A percentile compares a stretch with the other conserved stretches of the same genome.
phyloP scores from a whole-genome alignment of 768 basidiomycete genomes.

The Boletus tylopilopsis region DNA sequence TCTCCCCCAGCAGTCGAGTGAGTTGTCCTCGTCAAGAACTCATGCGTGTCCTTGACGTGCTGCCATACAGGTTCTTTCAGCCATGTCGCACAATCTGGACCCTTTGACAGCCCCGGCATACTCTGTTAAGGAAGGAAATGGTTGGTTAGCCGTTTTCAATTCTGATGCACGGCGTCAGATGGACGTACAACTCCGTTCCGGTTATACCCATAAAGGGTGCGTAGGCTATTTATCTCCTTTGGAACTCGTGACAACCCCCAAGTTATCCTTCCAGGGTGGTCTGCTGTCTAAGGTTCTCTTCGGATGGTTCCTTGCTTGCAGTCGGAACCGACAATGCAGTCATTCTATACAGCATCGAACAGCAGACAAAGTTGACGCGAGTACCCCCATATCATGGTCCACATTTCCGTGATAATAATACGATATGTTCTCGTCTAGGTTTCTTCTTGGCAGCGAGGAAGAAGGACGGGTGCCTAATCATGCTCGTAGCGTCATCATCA shows the following conservation, averaged over 20 bases:
- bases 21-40: background rate
- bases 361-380: slow-evolving; percentile 28
- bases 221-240: slow-evolving; percentile 21
- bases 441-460: slow-evolving; percentile 26
- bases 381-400: background rate
- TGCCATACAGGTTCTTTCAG: background rate
- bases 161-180: slow-evolving; percentile 44
- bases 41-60: slow-evolving; percentile 4
- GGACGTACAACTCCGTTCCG: slow-evolving; percentile 60
- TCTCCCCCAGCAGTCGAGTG: slow-evolving; percentile 1
- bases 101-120: slow-evolving; percentile 26
- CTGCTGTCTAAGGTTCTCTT: slow-evolving; percentile 32
- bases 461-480: slow-evolving; percentile 23
- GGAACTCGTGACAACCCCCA: slow-evolving; percentile 5
- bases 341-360: slow-evolving; percentile 25
- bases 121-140: slow-evolving; percentile 43
- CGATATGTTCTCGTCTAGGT: slow-evolving; percentile 16
- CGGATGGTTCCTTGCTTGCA: slow-evolving; percentile 30
- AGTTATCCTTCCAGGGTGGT: too few relatives aligned
- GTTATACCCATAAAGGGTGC: slow-evolving; percentile 79
- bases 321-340: slow-evolving; percentile 32
- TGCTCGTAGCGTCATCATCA: slow-evolving; percentile 31
- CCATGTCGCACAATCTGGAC: slow-evolving; percentile 27
- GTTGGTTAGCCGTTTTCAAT: slow-evolving; percentile 55
- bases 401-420: slow-evolving; percentile 1